These are phyloP conservation scores for Cucurbita argyrosperma DNA, from an alignment of 306 rosid genomes.

Conservation along the genomic window DNA sequence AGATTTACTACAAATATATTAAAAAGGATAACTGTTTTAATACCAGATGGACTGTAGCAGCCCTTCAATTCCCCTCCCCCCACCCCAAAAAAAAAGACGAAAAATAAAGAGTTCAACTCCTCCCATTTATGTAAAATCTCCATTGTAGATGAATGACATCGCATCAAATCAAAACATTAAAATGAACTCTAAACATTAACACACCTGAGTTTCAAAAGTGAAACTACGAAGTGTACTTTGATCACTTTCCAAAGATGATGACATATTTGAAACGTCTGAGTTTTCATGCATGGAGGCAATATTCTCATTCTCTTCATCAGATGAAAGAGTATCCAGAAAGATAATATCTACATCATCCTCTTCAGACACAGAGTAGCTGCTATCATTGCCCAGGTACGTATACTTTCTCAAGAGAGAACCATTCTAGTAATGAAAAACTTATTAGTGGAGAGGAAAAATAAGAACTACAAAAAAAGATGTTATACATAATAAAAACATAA, in stretches of 20 bases:
- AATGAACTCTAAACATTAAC: constrained; percentile 1
- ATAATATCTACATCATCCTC: constrained; percentile 74
- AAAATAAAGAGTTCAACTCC: background rate
- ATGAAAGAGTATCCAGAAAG: constrained; percentile 30
- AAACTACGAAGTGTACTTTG: constrained; percentile 50
- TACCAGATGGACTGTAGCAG: background rate
- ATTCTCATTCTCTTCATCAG: constrained; percentile 33
- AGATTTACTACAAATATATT: background rate
- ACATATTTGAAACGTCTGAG: constrained; percentile 18
- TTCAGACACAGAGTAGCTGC: constrained; percentile 71
- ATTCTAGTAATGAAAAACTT: constrained; percentile 33
- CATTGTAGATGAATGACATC: background rate
- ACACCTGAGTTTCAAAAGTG: constrained; percentile 91
- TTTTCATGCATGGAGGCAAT: constrained; percentile 24
- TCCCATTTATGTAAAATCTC: background rate
- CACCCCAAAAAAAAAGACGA: background rate
- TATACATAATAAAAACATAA: background rate
- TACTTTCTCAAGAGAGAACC: constrained; percentile 75
- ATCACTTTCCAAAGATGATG: constrained; percentile 25
- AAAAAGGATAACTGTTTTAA: background rate
- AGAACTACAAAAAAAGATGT: background rate
- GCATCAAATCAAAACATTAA: background rate
- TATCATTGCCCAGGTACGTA: constrained; percentile 62
- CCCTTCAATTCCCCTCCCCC: no score
- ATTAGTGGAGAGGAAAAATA: background rate